Evolutionary conservation across 2,329 filamentous ascomycete species (phyloP).

Genomic region (Cladosporium sp.): DNA sequence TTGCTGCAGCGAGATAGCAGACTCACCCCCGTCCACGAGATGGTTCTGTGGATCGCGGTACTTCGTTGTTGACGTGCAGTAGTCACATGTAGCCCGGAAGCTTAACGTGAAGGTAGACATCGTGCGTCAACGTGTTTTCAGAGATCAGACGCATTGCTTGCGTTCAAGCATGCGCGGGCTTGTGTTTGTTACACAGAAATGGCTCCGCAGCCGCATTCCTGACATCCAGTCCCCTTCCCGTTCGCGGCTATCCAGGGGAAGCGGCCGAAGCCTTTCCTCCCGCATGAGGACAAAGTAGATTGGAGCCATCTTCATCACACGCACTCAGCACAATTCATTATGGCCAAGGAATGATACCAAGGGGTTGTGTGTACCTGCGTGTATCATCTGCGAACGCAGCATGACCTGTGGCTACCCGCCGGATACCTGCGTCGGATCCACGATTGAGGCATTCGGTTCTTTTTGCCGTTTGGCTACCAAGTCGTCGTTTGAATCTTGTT

Average conservation of each 20-base stretch:
- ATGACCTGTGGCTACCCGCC: slow-evolving; percentile 26
- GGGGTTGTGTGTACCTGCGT: slow-evolving; percentile 25
- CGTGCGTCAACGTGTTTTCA: slow-evolving; percentile 17
- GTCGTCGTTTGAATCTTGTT: slow-evolving; percentile 11
- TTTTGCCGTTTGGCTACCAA: slow-evolving; percentile 19
- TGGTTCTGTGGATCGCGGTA: slow-evolving; percentile 2
- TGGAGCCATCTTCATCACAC: slow-evolving; percentile 1
- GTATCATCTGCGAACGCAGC: slow-evolving; percentile 30
- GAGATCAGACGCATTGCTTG: slow-evolving; percentile 12
- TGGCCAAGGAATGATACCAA: slow-evolving; percentile 4
- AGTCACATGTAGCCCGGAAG: slow-evolving; percentile 22
- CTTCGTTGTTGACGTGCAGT: slow-evolving; percentile 24
- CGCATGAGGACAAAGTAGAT: slow-evolving; percentile 13
- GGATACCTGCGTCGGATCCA: slow-evolving; percentile 27
- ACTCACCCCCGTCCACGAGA: background rate
- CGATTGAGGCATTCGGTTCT: slow-evolving; percentile 16
- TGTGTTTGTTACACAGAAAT: slow-evolving; percentile 14
- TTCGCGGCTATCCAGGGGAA: slow-evolving; percentile 20
- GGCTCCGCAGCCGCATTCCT: slow-evolving; percentile 24
- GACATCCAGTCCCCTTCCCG: slow-evolving; percentile 11
- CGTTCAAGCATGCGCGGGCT: slow-evolving; percentile 3
- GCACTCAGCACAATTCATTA: slow-evolving; percentile 15
- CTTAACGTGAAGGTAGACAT: slow-evolving; percentile 19
- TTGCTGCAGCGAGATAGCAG: slow-evolving; percentile 6
- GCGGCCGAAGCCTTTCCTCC: slow-evolving; percentile 15